Percentiles rank a stretch among this genome's conserved stretches.
These are phyloP conservation scores for Chrysosporium keratinophilum DNA, from an alignment of 2,329 filamentous ascomycete species.

Conservation along the genomic window DNA sequence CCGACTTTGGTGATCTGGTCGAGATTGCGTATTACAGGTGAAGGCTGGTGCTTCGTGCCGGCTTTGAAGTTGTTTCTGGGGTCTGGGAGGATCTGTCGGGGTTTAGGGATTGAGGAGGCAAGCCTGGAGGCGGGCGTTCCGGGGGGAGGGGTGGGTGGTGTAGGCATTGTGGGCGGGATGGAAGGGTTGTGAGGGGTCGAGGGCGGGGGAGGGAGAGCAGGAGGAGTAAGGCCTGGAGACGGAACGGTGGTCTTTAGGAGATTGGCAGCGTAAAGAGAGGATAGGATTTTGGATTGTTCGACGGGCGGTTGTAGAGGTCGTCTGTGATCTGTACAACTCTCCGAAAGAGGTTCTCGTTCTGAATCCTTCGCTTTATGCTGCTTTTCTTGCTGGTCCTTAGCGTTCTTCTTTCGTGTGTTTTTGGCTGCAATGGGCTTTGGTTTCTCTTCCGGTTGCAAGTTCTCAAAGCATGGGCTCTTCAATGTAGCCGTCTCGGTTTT, in stretches of 20 bases:
- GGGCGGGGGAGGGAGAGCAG: not conserved
- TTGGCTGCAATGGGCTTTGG: not conserved
- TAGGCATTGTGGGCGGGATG: not conserved
- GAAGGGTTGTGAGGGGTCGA: not conserved
- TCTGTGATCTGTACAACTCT: not conserved
- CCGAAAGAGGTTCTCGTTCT: not conserved
- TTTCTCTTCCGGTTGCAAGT: not conserved
- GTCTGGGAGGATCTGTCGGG: constrained; percentile 2
- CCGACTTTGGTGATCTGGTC: constrained; percentile 8
- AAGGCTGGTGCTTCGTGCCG: not conserved
- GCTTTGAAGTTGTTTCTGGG: constrained; percentile 6
- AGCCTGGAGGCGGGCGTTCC: constrained; percentile 8
- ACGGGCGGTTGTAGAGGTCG: not conserved
- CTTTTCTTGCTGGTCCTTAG: not conserved
- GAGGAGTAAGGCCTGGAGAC: not conserved
- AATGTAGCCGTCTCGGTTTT: not conserved
- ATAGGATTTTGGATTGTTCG: constrained; percentile 5
- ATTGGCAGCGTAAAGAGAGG: not conserved
- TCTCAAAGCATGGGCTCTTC: not conserved
- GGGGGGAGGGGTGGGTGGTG: not conserved
- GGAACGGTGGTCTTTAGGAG: not conserved
- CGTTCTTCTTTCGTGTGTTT: not conserved
- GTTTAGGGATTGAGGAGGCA: constrained; percentile 7
- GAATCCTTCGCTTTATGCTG: not conserved
- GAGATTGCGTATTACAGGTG: not conserved